Percentiles rank a stretch among this genome's conserved stretches.
Evolutionary conservation across 2,329 filamentous ascomycete genomes (phyloP).

Genomic region (Penicillium occitanis): DNA sequence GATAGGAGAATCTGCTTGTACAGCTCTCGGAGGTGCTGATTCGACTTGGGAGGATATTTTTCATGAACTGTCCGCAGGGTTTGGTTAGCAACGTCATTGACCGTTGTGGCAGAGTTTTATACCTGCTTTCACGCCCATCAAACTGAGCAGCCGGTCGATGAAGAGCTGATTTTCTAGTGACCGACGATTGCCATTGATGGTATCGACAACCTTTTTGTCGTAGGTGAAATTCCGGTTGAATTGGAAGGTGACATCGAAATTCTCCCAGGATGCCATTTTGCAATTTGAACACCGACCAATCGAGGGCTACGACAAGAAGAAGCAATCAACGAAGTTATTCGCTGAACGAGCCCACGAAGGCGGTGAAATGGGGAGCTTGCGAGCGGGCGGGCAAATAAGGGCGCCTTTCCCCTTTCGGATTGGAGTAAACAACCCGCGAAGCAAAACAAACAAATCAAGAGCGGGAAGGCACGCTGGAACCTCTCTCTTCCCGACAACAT

Average conservation of each 20-base stretch:
- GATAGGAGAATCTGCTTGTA: constrained; percentile 68
- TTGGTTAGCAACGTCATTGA: constrained; percentile 1
- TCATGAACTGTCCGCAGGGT: constrained; percentile 50
- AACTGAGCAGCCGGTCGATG: constrained; percentile 72
- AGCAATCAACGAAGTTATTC: neutral
- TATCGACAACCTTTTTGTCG: constrained; percentile 59
- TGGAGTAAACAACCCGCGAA: constrained; percentile 41
- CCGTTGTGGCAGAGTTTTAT: constrained; percentile 17
- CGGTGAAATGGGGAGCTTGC: constrained; percentile 9
- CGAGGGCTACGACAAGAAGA: neutral
- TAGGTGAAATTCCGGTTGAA: constrained; percentile 62
- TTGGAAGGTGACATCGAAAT: constrained; percentile 68
- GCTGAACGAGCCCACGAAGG: constrained; percentile 19
- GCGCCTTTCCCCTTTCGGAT: constrained; percentile 36
- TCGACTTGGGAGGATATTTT: constrained; percentile 71
- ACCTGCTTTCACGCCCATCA: constrained; percentile 70
- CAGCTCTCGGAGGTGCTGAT: constrained; percentile 65
- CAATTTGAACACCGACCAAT: neutral
- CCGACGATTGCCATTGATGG: constrained; percentile 67
- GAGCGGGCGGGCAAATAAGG: constrained; percentile 32
- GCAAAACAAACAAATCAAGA: constrained; percentile 23
- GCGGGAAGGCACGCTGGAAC: constrained; percentile 21
- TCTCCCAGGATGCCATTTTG: constrained; percentile 53
- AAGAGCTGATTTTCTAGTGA: constrained; percentile 70
- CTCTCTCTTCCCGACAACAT: constrained; percentile 27